Evolutionary conservation across 768 basidiomycete genomes (phyloP), one percentile per base, ranked within the genome.

Genomic region (Termitomyces sp.): DNA sequence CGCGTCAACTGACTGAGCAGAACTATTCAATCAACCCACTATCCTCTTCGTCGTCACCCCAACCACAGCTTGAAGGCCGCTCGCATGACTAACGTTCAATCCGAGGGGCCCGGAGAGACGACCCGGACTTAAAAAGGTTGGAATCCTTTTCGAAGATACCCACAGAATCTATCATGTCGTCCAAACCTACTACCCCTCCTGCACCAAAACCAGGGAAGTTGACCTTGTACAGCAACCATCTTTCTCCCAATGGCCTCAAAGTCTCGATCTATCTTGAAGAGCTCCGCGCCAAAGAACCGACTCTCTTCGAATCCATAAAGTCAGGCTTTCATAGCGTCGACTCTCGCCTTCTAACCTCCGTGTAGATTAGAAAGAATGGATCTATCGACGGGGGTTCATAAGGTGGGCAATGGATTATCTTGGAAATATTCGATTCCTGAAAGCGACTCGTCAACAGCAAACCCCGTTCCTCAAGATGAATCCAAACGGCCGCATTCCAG

Each of bases 401-500:
- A 60, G 47, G 63, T 64, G 23, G 12, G 43, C 23, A 42, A 35
- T 4, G 27, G 44, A 27, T 19, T 10, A 7, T 16, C 14, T 16
- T n/a, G 23, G 14, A 46, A 34, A 14, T 3, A 23, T 19, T 19
- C 17, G 23, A 51, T 27, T 3, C n/a, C 34, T 45, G 17, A 57
- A 40, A n/a, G 5, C 19, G 25, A 32, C 41, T 43, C 25, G 34
- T 46, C 17, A 53, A 34, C 35, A 80, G 75, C 75, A 88, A 66
- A 79, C 79, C 0, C 89, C 86, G 85, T 94, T 87, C 73, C 77
- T 94, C 60, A 79, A 82, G 40, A 63, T 87, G 60, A 90, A 89
- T 69, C 88, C 86, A 14, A 89, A 88, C 59, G 86, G 87, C 34
- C 68, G 89, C 40, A 90, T 92, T 53, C 89, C 90, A 4, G 78